Conservation (phyloP, 805 yeast genomes). For the Yarrowia divulgata region DNA sequence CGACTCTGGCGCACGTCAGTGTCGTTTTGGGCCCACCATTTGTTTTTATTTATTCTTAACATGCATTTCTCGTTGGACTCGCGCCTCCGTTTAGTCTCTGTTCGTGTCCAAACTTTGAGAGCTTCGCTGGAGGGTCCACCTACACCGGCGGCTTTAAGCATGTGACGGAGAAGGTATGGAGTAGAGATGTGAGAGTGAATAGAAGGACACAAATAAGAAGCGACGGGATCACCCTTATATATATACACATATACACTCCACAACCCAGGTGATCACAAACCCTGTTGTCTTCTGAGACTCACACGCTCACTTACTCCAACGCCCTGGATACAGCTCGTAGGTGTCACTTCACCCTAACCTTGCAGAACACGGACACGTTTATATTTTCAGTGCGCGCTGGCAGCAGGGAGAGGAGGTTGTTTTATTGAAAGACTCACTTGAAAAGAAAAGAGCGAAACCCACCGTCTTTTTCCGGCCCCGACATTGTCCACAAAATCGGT, state of each 20-base stretch:
- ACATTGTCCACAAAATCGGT: not conserved
- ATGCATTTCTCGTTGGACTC: not conserved
- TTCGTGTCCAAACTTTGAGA: constrained; percentile 27
- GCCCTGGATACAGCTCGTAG: not conserved
- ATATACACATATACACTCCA: no score
- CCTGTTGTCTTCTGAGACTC: constrained; percentile 2
- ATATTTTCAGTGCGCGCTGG: constrained; percentile 38
- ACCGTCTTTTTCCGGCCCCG: not conserved
- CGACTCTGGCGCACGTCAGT: not conserved
- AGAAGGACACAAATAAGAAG: no score
- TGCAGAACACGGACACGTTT: constrained; percentile 37
- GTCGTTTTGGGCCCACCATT: not conserved
- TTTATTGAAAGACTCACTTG: not conserved
- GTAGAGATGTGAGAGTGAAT: not conserved
- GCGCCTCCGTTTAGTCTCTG: constrained; percentile 20
- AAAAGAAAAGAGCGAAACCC: not conserved
- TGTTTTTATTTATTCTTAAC: not conserved
- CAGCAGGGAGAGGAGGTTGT: constrained; percentile 34
- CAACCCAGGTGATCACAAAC: not conserved
- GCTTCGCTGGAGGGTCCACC: constrained; percentile 6
- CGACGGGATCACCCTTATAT: no score
- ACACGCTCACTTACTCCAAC: not conserved
- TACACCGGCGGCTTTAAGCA: constrained; percentile 9
- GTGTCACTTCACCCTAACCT: constrained; percentile 37
- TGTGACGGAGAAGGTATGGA: not conserved